phyloP scores from a whole-genome alignment of 2,329 filamentous ascomycete species.

The Botryotinia calthae region DNA sequence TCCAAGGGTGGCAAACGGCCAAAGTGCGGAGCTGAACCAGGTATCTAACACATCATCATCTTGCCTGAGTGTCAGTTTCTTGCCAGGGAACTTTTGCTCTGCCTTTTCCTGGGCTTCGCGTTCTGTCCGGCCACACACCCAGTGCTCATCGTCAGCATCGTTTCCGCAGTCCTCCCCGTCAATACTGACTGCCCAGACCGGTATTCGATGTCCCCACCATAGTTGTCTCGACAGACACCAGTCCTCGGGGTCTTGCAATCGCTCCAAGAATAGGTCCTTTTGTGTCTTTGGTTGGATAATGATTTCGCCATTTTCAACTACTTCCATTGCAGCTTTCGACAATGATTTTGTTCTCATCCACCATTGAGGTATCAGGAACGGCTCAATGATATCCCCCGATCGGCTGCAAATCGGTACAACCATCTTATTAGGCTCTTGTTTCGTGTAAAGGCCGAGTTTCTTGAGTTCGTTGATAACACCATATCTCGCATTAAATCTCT shows the following conservation, averaged over 20 bases:
- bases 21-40: background rate
- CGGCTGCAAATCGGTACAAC: background rate
- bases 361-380: background rate
- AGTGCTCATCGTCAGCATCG: background rate
- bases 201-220: background rate
- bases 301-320: background rate
- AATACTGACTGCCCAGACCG: background rate
- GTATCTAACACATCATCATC: background rate
- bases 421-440: background rate
- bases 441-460: background rate
- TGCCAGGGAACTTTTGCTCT: background rate
- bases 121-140: background rate
- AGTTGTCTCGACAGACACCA: background rate
- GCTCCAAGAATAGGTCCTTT: background rate
- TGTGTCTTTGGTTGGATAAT: background rate
- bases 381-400: background rate
- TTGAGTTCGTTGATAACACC: background rate
- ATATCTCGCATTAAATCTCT: background rate
- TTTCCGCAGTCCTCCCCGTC: background rate
- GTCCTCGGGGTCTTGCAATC: background rate
- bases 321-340: background rate
- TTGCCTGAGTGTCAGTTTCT: background rate
- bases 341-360: background rate
- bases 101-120: background rate
- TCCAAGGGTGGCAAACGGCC: background rate